These are phyloP conservation scores for Diospyros lotus DNA, from an alignment of 148 eudicot genomes.

Conservation along the genomic window DNA sequence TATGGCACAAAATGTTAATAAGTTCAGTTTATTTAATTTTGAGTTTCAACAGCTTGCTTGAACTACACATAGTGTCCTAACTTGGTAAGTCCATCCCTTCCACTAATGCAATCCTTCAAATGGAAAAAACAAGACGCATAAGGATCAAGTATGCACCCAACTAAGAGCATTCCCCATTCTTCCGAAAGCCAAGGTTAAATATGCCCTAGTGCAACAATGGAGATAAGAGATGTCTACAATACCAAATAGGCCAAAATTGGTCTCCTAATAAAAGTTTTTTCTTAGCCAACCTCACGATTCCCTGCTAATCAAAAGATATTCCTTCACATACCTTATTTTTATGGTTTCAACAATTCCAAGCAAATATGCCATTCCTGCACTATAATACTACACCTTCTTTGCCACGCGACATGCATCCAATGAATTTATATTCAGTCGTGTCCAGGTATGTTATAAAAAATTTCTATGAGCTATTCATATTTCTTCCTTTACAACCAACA, in stretches of 20 bases:
- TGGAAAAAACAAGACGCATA: background rate
- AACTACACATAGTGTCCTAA: background rate
- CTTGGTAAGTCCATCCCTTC: background rate
- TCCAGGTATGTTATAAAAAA: no score
- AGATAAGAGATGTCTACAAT: background rate
- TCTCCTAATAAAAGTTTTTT: background rate
- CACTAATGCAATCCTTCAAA: background rate
- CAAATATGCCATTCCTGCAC: background rate
- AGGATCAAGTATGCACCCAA: background rate
- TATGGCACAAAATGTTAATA: background rate
- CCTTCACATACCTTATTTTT: background rate
- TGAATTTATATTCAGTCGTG: no score
- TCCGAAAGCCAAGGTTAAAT: background rate
- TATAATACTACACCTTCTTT: background rate
- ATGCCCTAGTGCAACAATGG: background rate
- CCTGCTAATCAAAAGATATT: background rate
- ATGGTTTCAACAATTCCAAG: background rate
- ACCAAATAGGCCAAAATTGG: background rate
- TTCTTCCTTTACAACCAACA: no score
- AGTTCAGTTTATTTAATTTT: background rate
- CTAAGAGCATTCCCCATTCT: background rate
- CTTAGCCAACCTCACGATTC: background rate
- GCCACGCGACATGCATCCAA: background rate
- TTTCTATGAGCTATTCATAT: no score
- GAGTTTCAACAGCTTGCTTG: background rate